Evolutionary conservation across 257 asterid genomes (phyloP).

Genomic region (Thymus mandschuricus): DNA sequence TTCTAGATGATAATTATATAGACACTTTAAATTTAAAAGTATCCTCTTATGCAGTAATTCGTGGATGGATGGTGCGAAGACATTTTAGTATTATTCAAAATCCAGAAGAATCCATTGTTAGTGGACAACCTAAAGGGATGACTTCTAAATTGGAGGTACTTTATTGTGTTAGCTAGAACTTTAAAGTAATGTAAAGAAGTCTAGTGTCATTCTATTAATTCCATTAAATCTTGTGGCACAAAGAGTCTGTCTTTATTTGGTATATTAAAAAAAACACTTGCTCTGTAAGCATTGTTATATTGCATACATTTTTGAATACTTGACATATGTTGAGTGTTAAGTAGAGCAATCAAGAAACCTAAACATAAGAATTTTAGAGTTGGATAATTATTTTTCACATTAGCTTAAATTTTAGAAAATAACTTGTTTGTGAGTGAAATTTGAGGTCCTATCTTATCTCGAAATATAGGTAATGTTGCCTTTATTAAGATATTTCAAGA

Average conservation of each 20-base stretch:
- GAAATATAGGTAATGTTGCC: not conserved
- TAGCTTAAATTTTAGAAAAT: not conserved
- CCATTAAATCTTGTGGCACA: not conserved
- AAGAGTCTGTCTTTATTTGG: not conserved
- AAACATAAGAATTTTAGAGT: not conserved
- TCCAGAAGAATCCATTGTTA: slow-evolving; percentile 34
- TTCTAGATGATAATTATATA: slow-evolving; percentile 24
- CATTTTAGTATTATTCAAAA: slow-evolving; percentile 40
- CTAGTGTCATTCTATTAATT: not conserved
- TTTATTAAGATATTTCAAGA: slow-evolving; percentile 1
- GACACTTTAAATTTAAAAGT: not conserved
- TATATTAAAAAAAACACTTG: no score
- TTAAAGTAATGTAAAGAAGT: not conserved
- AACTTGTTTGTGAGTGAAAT: not conserved
- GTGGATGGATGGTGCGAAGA: slow-evolving; percentile 80
- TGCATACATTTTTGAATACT: no score
- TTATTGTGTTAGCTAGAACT: not conserved
- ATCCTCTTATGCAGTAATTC: slow-evolving; percentile 57
- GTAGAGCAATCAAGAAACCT: not conserved
- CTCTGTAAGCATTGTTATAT: no score
- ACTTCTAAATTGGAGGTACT: slow-evolving; percentile 62
- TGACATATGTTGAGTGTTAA: not conserved
- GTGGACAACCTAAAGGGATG: slow-evolving; percentile 44
- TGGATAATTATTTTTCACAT: slow-evolving; percentile 4
- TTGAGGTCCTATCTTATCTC: not conserved